Evolutionary conservation across 352 stramenopile species (phyloP).

Genomic region (Phytophthora brassicae): DNA sequence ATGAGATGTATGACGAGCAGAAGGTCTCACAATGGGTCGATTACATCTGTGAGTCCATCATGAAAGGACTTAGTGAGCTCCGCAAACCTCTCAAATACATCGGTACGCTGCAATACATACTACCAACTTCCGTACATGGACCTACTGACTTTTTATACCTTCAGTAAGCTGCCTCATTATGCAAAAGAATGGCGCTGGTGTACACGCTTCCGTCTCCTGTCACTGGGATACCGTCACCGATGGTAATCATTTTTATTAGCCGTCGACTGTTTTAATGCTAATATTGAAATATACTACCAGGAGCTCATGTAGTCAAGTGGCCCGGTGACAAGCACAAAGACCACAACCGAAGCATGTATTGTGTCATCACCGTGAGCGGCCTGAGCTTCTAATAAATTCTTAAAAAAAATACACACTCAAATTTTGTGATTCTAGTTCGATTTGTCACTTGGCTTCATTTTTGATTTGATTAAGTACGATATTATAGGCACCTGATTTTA

Average conservation of each 20-base stretch:
- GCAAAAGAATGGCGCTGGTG: slow-evolving; percentile 92
- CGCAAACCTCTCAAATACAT: slow-evolving; percentile 94
- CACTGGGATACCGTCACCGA: slow-evolving; percentile 92
- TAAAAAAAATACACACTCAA: slow-evolving; percentile 2
- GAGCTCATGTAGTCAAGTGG: slow-evolving; percentile 85
- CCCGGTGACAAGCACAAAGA: slow-evolving; percentile 90
- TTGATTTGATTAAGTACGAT: slow-evolving; percentile 12
- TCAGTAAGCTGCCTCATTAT: slow-evolving; percentile 91
- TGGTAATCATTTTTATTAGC: slow-evolving; percentile 35
- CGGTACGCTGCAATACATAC: slow-evolving; percentile 44
- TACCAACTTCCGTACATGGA: too few relatives aligned
- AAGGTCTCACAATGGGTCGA: slow-evolving; percentile 91
- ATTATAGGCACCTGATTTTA: slow-evolving; percentile 28
- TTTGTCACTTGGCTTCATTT: slow-evolving; percentile 19
- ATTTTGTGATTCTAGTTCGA: slow-evolving; percentile 10
- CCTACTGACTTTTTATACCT: slow-evolving; percentile 4
- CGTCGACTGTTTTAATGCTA: neutral
- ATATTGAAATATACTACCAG: slow-evolving; percentile 20
- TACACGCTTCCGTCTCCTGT: slow-evolving; percentile 88
- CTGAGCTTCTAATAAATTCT: slow-evolving; percentile 80
- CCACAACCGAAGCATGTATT: slow-evolving; percentile 89
- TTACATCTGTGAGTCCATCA: slow-evolving; percentile 88
- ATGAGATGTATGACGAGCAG: slow-evolving; percentile 86
- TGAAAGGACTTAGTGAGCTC: slow-evolving; percentile 84
- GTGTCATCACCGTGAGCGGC: slow-evolving; percentile 84